Evolutionary conservation across 2,329 filamentous ascomycete species (phyloP).

Genomic region (Epichloe gansuensis): DNA sequence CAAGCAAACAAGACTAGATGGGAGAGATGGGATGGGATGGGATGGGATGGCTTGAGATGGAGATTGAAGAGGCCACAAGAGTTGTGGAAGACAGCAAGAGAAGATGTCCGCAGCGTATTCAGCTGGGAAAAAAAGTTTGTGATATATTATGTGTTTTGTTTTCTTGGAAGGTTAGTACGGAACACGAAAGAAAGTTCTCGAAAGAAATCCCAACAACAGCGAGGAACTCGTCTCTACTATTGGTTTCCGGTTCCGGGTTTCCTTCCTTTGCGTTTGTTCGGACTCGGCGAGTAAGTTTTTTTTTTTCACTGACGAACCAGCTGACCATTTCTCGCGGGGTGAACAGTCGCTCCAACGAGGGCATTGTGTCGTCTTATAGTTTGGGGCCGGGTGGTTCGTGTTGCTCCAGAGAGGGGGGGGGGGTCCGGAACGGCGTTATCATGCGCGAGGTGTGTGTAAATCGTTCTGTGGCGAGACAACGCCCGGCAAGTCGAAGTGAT

Average conservation of each 20-base stretch:
- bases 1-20: background rate
- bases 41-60: background rate
- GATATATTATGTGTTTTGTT: conserved; percentile 2
- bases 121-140: conserved; percentile 4
- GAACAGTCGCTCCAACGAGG: background rate
- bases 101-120: conserved; percentile 1
- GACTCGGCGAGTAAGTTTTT: background rate
- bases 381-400: background rate
- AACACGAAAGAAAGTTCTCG: background rate
- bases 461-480: background rate
- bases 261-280: conserved; percentile 1
- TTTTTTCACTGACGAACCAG: background rate
- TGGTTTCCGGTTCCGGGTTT: background rate
- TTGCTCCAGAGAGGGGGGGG: background rate
- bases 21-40: background rate
- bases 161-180: conserved; percentile 1
- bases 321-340: conserved; percentile 1
- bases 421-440: conserved; percentile 7
- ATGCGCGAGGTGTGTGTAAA: background rate
- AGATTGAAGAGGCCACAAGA: background rate
- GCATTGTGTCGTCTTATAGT: conserved; percentile 1
- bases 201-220: conserved; percentile 1
- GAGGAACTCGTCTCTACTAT: conserved; percentile 1
- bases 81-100: background rate
- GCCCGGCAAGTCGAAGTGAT: background rate